Percentiles rank a stretch among this genome's conserved stretches.
Conservation (phyloP, 2,329 filamentous ascomycete genomes). For the Fusarium anguioides region DNA sequence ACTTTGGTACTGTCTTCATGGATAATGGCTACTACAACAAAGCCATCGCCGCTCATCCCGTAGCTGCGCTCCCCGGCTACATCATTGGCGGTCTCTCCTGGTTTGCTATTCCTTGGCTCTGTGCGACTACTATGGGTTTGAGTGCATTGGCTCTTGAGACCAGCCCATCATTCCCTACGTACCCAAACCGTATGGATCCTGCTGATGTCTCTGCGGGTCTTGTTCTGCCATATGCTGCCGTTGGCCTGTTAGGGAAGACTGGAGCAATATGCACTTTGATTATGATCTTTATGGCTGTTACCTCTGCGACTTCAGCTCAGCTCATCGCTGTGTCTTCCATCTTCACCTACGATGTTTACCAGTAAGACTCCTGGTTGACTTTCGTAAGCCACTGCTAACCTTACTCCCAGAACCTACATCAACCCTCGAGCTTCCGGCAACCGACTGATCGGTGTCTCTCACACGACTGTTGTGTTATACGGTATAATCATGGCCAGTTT, state of each 20-base stretch:
- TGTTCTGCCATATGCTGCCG: constrained; percentile 85
- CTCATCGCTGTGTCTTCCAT: constrained; percentile 89
- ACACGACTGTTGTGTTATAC: constrained; percentile 76
- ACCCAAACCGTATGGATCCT: constrained; percentile 59
- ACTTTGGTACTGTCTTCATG: constrained; percentile 86
- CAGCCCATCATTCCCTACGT: constrained; percentile 48
- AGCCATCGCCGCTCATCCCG: constrained; percentile 86
- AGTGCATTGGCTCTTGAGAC: constrained; percentile 80
- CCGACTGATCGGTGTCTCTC: constrained; percentile 82
- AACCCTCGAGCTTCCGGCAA: constrained; percentile 80
- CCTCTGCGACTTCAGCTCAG: constrained; percentile 83
- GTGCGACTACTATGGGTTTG: constrained; percentile 88
- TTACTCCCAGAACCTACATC: constrained; percentile 55
- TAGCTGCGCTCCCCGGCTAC: constrained; percentile 88
- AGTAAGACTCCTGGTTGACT: background rate
- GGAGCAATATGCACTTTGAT: constrained; percentile 41
- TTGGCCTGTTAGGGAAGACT: constrained; percentile 73
- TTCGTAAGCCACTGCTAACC: rapidly evolving
- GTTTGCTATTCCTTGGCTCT: constrained; percentile 94
- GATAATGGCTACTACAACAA: constrained; percentile 94
- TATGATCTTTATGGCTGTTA: constrained; percentile 70
- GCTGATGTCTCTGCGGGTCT: constrained; percentile 83
- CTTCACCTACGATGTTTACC: constrained; percentile 53
- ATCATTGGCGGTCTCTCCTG: constrained; percentile 86
- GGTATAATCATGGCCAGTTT: constrained; percentile 82